Evolutionary conservation across 768 basidiomycete genomes (phyloP), one percentile per base, ranked within the genome.

Genomic region (Lentinula sp.): DNA sequence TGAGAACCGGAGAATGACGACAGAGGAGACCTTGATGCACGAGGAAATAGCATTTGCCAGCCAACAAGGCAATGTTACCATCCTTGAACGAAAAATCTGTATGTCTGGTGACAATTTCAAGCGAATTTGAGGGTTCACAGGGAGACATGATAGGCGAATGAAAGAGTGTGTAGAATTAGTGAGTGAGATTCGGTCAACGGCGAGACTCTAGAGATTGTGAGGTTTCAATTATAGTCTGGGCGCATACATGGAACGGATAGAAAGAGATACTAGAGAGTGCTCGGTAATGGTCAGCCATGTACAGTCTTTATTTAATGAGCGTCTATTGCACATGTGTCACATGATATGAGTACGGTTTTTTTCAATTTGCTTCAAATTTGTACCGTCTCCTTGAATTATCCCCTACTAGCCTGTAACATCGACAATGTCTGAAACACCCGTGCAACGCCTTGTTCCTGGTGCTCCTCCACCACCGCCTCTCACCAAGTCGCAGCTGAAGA

Each of bases 381-480:
- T 18, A 16, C 39, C 4, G 9, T 43, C 32, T 49, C 41, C 33
- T 8, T 42, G 6, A 18, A 45, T 12, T 28, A 42, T 32, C 39
- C 15, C 18, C 36, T 41, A 33, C 20, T 23, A 57, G 59, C 63
- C 78, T 76, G 68, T 75, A 63, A 76, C 77, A 70, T 28, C 71
- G 50, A 61, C 71, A 35, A 66, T 65, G 57, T 39, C 60, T 9
- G 61, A 66, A 13, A 9, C 57, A 54, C 66, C 72, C 52, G 64
- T 73, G 39, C 72, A 74, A 37, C 87, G 91, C 60, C 69, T 89
- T 63, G 80, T 93, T 61, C 91, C 91, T 28, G 91, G 91, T 50
- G 91, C 91, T 12, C 90, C 86, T 58, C 85, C 86, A 0, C 83
- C 85, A 46, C 66, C 79, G 4, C 75, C 85, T 0, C 62, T 75